Base-by-base conservation (phyloP, 345 rosid species). In the Citrus maxima region DNA sequence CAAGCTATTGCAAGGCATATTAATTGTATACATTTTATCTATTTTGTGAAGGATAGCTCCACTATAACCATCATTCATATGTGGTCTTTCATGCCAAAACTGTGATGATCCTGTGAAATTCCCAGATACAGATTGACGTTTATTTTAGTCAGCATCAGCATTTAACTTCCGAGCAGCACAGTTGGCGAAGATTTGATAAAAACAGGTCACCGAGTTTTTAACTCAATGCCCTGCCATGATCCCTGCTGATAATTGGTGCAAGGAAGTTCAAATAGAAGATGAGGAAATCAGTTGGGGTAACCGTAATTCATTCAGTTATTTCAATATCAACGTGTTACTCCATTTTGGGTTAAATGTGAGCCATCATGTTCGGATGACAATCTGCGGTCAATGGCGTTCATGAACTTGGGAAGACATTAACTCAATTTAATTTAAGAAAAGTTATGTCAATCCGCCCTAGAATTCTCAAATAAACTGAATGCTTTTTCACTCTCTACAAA, bases 401-500 rank as follows among this genome's bases (percentile, higher is more conserved):
- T 13, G 22, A 35, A 25, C n/a, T 30, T 35, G 35, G 18, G 35
- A 62, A 34, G 55, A 67, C 8, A 35, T 12, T 16, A 13, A 74
- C 42, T 56, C 61, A 58, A 74, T 46, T 59, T 67, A 46, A 54
- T 58, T 70, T 71, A 7, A 71, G 21, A 10, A 7, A 24, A 27
- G 37, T 30, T 4, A 12, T 10, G 16, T 3, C 42, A 56, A 46
- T 73, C 18, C 56, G 2, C 32, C 10, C 10, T 27, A 34, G 30
- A 18, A 61, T 42, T 62, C 32, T 42, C 32, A 25, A 67, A 35
- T 4, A 54, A 54, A 18, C 58, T 4, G 58, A 54, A 54, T 54
- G 58, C 51, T 13, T 46, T 46, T 46, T 10, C 13, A 46, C 51
- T 46, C 38, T 75, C 71, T 87, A 95, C 89, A 89, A 79, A 83